phyloP scores from a whole-genome alignment of 768 basidiomycete genomes.

The Pulveroboletus sp. region DNA sequence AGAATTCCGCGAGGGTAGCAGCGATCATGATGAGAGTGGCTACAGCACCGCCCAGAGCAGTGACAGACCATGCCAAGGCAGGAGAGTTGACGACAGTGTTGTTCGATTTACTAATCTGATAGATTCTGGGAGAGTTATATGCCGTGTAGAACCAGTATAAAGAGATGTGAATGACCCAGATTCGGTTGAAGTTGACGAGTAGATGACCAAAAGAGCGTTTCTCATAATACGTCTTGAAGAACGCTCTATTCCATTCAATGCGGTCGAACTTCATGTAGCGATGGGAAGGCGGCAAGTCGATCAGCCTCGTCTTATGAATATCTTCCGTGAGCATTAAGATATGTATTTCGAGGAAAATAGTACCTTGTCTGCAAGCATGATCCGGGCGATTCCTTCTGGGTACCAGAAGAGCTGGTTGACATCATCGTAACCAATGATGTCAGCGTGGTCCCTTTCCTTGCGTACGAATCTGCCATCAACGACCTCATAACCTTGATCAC shows the following conservation, averaged over 20 bases:
- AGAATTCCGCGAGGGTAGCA: conserved; percentile 92
- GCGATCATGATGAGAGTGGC: conserved; percentile 95
- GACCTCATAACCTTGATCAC: conserved; percentile 97
- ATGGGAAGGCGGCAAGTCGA: conserved; percentile 86
- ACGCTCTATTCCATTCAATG: conserved; percentile 93
- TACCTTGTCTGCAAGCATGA: conserved; percentile 86
- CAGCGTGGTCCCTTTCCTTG: conserved; percentile 87
- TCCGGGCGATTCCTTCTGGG: conserved; percentile 94
- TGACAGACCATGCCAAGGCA: conserved; percentile 90
- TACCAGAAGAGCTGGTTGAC: conserved; percentile 99
- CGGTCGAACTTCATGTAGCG: conserved; percentile 97
- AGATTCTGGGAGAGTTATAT: conserved; percentile 87
- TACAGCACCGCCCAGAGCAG: conserved; percentile 91
- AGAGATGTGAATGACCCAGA: conserved; percentile 97
- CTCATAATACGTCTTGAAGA: conserved; percentile 99
- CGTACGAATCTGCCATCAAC: conserved; percentile 93
- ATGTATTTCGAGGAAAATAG: neutral
- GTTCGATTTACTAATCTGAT: conserved; percentile 40
- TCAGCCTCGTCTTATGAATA: conserved; percentile 68
- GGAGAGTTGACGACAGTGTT: conserved; percentile 51
- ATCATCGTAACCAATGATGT: conserved; percentile 98
- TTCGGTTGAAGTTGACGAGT: conserved; percentile 98
- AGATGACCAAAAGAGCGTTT: conserved; percentile 96
- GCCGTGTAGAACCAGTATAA: conserved; percentile 96
- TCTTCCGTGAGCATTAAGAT: neutral